A percentile compares a stretch with the other conserved stretches of the same genome.
Evolutionary conservation across 2,329 filamentous ascomycete species (phyloP).

Genomic region (Nemania serpens): DNA sequence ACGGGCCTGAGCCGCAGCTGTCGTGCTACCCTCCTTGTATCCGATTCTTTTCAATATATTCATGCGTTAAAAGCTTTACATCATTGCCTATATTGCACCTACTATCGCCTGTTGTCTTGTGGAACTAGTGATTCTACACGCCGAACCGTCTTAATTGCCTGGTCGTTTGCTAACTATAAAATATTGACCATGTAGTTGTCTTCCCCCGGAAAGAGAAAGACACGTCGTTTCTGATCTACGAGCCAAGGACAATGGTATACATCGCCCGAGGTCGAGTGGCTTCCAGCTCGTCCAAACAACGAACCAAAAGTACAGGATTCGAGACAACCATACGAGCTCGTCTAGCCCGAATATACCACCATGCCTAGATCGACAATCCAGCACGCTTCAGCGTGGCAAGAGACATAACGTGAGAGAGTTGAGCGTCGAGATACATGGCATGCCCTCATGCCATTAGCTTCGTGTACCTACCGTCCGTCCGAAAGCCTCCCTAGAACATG

Average conservation of each 20-base stretch:
- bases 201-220: not conserved
- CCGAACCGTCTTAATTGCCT: not conserved
- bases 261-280: not conserved
- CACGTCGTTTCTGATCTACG: not conserved
- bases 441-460: not conserved
- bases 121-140: not conserved
- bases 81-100: not conserved
- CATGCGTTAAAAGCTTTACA: not conserved
- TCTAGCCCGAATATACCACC: not conserved
- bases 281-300: not conserved
- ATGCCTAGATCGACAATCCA: not conserved
- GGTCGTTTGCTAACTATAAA: not conserved
- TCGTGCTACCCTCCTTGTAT: not conserved
- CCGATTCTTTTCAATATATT: too few relatives aligned
- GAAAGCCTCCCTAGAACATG: too few relatives aligned
- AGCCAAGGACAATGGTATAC: not conserved
- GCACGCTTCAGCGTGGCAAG: not conserved
- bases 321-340: not conserved
- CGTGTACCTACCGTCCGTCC: not conserved
- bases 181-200: not conserved
- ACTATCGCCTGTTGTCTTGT: too few relatives aligned
- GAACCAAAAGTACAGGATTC: not conserved
- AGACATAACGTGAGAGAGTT: not conserved
- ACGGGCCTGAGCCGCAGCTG: not conserved
- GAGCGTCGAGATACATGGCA: not conserved